phyloP scores from a whole-genome alignment of 208 protist species.

The Trichomonas vaginalis region DNA sequence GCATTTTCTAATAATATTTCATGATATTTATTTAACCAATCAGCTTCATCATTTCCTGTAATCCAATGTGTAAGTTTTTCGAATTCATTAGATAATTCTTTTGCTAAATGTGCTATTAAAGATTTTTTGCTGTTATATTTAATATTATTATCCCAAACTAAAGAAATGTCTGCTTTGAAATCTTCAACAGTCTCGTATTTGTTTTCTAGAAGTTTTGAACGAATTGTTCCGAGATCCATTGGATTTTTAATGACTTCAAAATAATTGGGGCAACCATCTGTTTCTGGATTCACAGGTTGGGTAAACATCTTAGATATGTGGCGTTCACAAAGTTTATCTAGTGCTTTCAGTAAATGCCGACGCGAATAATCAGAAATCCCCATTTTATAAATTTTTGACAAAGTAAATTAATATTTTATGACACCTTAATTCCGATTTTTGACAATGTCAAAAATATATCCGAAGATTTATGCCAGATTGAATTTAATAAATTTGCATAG shows the following conservation, averaged over 20 bases:
- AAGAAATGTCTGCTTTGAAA: background rate
- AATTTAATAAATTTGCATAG: no score
- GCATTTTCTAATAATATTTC: background rate
- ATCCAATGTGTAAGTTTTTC: background rate
- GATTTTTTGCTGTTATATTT: background rate
- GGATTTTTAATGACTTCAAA: background rate
- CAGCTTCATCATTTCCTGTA: background rate
- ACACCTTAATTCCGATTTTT: no score
- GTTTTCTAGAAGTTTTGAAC: background rate
- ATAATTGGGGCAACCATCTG: background rate
- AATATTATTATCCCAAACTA: background rate
- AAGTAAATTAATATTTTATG: no score
- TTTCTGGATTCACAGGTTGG: background rate
- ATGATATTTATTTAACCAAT: conserved; percentile 1
- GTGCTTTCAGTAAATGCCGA: background rate
- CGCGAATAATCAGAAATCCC: background rate
- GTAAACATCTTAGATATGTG: background rate
- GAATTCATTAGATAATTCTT: background rate
- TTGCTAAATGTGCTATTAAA: background rate
- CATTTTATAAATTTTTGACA: no score
- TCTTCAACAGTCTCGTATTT: background rate
- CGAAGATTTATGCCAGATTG: no score
- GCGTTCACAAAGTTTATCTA: background rate
- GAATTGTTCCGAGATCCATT: background rate
- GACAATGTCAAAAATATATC: no score